Evolutionary conservation across 805 yeast species (phyloP).

Genomic region (Wickerhamiella nectarea): DNA sequence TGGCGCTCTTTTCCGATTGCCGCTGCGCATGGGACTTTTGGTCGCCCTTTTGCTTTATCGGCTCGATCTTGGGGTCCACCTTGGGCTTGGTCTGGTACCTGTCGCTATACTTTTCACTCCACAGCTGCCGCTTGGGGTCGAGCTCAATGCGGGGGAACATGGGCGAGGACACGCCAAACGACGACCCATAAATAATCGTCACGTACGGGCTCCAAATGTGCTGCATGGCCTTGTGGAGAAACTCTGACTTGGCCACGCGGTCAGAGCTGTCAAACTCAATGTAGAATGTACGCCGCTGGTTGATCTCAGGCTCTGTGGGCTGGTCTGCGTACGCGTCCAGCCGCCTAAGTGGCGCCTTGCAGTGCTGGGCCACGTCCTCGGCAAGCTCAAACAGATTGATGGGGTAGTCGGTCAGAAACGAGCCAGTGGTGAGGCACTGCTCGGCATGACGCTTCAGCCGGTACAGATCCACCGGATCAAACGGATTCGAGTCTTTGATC

Average conservation of each 20-base stretch:
- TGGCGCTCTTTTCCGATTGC: background rate
- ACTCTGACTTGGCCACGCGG: slow-evolving; percentile 23
- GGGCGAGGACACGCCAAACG: slow-evolving; percentile 17
- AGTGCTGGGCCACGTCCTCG: slow-evolving; percentile 18
- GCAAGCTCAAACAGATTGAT: slow-evolving; percentile 19
- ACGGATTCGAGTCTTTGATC: slow-evolving; percentile 16
- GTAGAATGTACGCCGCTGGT: slow-evolving; percentile 16
- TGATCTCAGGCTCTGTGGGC: slow-evolving; percentile 11
- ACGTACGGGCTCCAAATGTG: slow-evolving; percentile 63
- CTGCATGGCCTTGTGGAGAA: slow-evolving; percentile 42
- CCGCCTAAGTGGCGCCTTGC: slow-evolving; percentile 14
- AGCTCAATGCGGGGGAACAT: slow-evolving; percentile 20
- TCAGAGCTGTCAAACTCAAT: slow-evolving; percentile 14
- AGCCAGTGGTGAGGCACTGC: slow-evolving; percentile 17
- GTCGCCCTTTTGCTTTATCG: slow-evolving; percentile 12
- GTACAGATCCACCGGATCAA: slow-evolving; percentile 14
- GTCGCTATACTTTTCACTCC: slow-evolving; percentile 15
- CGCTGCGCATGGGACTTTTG: background rate
- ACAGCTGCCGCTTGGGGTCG: slow-evolving; percentile 21
- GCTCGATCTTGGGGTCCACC: slow-evolving; percentile 18
- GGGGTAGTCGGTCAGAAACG: slow-evolving; percentile 15
- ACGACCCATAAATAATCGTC: slow-evolving; percentile 45
- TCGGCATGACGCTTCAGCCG: slow-evolving; percentile 16
- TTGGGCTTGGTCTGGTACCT: slow-evolving; percentile 6
- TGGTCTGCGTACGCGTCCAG: slow-evolving; percentile 8